These are phyloP conservation scores for Rhodotorula sp. DNA, from an alignment of 1,284 basidiomycete species.

Conservation along the genomic window DNA sequence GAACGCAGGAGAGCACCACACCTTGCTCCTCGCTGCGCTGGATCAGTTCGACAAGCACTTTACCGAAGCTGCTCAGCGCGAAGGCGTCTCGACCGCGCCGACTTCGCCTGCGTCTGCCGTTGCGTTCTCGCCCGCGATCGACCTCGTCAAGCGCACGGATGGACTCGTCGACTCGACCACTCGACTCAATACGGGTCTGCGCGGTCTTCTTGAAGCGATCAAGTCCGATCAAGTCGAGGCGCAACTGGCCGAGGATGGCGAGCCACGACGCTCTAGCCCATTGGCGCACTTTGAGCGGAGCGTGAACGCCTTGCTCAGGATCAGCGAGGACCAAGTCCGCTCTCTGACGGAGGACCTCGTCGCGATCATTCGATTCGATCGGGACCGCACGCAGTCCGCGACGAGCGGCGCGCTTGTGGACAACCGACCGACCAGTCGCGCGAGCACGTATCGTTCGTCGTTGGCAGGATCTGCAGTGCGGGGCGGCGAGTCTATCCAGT, in stretches of 20 bases:
- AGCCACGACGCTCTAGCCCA: neutral
- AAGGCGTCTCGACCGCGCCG: neutral
- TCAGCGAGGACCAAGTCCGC: slow-evolving; percentile 46
- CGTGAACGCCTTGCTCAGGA: slow-evolving; percentile 36
- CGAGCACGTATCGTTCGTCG: slow-evolving; percentile 3
- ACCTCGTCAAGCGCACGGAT: slow-evolving; percentile 38
- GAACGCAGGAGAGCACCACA: slow-evolving; percentile 32
- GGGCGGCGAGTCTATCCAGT: neutral
- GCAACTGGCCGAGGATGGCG: slow-evolving; percentile 27
- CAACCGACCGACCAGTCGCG: slow-evolving; percentile 19
- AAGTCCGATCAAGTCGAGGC: slow-evolving; percentile 41
- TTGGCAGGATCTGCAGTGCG: neutral
- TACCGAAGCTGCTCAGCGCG: neutral
- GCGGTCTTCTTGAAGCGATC: slow-evolving; percentile 18
- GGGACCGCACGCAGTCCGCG: slow-evolving; percentile 30
- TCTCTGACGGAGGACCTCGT: slow-evolving; percentile 45
- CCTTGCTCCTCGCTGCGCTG: slow-evolving; percentile 38
- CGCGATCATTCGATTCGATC: slow-evolving; percentile 37
- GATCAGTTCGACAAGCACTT: slow-evolving; percentile 42
- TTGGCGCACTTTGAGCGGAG: slow-evolving; percentile 36
- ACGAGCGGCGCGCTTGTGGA: neutral
- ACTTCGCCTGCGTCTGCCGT: neutral
- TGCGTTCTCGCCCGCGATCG: slow-evolving; percentile 12
- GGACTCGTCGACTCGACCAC: slow-evolving; percentile 39
- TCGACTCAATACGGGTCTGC: slow-evolving; percentile 43